These are phyloP conservation scores for Letharia columbiana DNA, from an alignment of 495 filamentous ascomycete species.

Conservation along the genomic window DNA sequence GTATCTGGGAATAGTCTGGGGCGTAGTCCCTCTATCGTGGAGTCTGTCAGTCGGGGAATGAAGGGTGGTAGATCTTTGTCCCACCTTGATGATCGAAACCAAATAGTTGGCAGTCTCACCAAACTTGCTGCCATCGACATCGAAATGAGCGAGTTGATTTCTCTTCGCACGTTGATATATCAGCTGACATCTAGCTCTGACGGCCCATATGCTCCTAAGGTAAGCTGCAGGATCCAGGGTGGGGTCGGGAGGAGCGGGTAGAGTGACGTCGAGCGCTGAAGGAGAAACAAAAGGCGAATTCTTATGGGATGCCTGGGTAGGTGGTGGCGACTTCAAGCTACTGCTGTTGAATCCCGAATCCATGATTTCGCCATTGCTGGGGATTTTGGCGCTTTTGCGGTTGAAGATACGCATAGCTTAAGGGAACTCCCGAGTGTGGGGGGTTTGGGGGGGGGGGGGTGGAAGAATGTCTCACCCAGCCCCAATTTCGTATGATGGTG, in stretches of 20 bases:
- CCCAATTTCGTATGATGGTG: not conserved
- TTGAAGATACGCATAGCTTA: conserved; percentile 54
- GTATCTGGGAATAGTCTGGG: conserved; percentile 74
- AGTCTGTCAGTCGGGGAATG: conserved; percentile 18
- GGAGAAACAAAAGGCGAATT: conserved; percentile 29
- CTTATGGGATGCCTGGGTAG: conserved; percentile 27
- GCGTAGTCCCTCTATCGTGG: conserved; percentile 69
- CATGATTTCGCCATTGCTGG: conserved; percentile 42
- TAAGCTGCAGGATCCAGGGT: conserved; percentile 85
- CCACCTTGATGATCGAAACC: conserved; percentile 91
- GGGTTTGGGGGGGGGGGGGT: not conserved
- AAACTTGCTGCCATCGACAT: conserved; percentile 85
- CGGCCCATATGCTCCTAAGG: conserved; percentile 80
- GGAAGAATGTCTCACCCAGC: not conserved
- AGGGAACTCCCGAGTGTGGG: not conserved
- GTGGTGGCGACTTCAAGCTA: conserved; percentile 44
- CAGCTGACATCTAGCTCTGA: conserved; percentile 67
- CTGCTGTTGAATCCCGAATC: conserved; percentile 46
- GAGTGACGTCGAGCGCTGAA: conserved; percentile 54
- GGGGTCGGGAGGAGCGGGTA: conserved; percentile 84
- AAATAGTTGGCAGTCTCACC: conserved; percentile 83
- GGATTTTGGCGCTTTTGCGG: conserved; percentile 50
- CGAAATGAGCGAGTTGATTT: conserved; percentile 80
- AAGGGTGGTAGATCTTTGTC: conserved; percentile 13
- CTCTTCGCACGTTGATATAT: conserved; percentile 68